These are phyloP conservation scores for Penicillium vulpinum DNA, from an alignment of 2,329 filamentous ascomycete genomes.

Conservation along the genomic window DNA sequence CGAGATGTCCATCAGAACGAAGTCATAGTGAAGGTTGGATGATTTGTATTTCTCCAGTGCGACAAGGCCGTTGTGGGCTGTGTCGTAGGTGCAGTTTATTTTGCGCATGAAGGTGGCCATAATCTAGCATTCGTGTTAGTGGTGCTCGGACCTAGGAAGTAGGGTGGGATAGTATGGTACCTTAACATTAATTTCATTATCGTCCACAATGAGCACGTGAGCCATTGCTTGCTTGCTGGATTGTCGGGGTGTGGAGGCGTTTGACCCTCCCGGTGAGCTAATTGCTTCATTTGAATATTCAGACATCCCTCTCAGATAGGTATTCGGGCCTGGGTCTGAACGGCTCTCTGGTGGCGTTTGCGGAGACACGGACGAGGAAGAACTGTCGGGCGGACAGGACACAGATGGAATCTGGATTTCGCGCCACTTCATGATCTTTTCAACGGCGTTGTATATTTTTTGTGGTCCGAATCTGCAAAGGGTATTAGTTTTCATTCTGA, in stretches of 20 bases:
- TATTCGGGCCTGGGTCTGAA: not conserved
- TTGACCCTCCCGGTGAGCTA: not conserved
- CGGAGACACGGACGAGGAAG: not conserved
- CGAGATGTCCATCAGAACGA: constrained; percentile 43
- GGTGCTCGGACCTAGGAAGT: no score
- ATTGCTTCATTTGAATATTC: not conserved
- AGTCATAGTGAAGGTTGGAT: constrained; percentile 33
- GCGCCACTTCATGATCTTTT: constrained; percentile 10
- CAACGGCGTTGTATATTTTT: constrained; percentile 27
- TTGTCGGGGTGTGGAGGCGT: constrained; percentile 3
- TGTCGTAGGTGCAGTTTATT: constrained; percentile 38
- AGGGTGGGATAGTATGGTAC: constrained; percentile 2
- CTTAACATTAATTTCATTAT: constrained; percentile 46
- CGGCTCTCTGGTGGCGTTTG: not conserved
- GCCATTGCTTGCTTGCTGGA: not conserved
- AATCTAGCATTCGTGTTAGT: constrained; percentile 22
- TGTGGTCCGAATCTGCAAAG: constrained; percentile 29
- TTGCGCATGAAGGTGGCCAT: constrained; percentile 42
- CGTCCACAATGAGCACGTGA: constrained; percentile 44
- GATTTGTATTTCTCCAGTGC: constrained; percentile 41
- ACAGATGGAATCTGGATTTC: not conserved
- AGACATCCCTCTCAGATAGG: not conserved
- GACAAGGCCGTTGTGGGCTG: constrained; percentile 40
- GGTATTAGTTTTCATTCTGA: not conserved
- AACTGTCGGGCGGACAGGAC: not conserved